phyloP scores from a whole-genome alignment of 2,329 filamentous ascomycete species.

The Cytospora piceicola region DNA sequence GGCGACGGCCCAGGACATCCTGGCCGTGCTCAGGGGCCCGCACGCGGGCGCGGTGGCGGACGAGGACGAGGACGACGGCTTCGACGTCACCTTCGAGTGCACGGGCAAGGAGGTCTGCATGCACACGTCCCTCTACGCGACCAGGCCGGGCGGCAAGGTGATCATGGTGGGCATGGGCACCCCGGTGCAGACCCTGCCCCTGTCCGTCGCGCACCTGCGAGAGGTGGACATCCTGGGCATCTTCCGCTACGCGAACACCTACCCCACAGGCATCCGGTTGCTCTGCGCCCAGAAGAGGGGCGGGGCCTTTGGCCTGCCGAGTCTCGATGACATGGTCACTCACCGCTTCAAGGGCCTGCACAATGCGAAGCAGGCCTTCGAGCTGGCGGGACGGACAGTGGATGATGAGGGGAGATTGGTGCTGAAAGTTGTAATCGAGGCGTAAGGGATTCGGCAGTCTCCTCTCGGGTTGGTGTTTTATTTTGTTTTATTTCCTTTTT shows the following conservation, averaged over 20 bases:
- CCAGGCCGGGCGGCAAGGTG: constrained; percentile 70
- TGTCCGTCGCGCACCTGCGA: constrained; percentile 72
- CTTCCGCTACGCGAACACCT: constrained; percentile 78
- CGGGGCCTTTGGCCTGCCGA: constrained; percentile 56
- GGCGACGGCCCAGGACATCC: constrained; percentile 52
- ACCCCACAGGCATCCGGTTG: constrained; percentile 69
- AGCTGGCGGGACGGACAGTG: constrained; percentile 69
- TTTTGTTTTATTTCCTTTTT: background rate
- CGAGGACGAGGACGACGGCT: constrained; percentile 53
- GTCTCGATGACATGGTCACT: constrained; percentile 73
- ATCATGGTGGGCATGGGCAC: constrained; percentile 82
- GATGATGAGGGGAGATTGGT: constrained; percentile 71
- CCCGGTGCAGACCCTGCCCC: constrained; percentile 73
- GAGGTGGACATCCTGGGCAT: constrained; percentile 81
- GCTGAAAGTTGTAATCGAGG: constrained; percentile 71
- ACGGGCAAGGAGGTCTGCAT: constrained; percentile 77
- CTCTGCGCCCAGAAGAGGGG: constrained; percentile 51
- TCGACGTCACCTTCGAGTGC: constrained; percentile 75
- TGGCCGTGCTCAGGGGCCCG: constrained; percentile 45
- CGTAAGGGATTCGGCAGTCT: constrained; percentile 38
- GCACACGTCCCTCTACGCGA: constrained; percentile 74
- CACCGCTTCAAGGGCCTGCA: constrained; percentile 70
- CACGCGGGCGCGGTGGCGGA: constrained; percentile 33
- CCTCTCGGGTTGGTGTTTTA: background rate
- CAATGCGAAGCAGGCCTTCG: constrained; percentile 66